Percentiles rank a stretch among this genome's conserved stretches.
phyloP scores from a whole-genome alignment of 495 filamentous ascomycete species.

The Xylaria nigripes region DNA sequence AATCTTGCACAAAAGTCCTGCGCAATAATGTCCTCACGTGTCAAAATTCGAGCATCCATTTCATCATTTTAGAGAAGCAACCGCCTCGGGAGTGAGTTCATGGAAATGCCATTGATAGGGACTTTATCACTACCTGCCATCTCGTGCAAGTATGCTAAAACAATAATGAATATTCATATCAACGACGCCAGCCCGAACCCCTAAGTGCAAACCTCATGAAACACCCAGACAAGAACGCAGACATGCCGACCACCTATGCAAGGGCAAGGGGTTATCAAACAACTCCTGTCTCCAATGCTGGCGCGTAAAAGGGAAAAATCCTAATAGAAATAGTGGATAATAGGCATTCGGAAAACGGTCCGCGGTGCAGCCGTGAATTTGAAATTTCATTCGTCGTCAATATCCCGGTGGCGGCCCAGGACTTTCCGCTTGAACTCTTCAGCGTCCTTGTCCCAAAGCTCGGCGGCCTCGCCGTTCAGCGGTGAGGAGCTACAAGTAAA shows the following conservation, averaged over 20 bases:
- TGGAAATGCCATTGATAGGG: constrained; percentile 5
- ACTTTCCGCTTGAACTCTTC: constrained; percentile 76
- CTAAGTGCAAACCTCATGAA: constrained; percentile 2
- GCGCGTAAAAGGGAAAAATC: constrained; percentile 2
- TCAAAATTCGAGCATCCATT: not conserved
- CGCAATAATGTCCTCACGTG: not conserved
- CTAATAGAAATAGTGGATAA: constrained; percentile 9
- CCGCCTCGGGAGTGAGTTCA: not conserved
- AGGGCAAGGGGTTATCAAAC: constrained; percentile 13
- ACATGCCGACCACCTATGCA: constrained; percentile 8
- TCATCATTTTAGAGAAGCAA: not conserved
- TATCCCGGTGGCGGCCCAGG: constrained; percentile 45
- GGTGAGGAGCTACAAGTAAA: constrained; percentile 64
- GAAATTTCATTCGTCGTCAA: constrained; percentile 45
- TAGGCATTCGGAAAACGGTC: not conserved
- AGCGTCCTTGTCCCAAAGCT: constrained; percentile 88
- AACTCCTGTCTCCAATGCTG: constrained; percentile 35
- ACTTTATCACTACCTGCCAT: not conserved
- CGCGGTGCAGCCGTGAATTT: constrained; percentile 6
- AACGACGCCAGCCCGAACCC: not conserved
- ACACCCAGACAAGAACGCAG: not conserved
- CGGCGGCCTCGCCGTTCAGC: constrained; percentile 90
- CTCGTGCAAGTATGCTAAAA: constrained; percentile 2
- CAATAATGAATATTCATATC: constrained; percentile 1
- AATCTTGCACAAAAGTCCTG: not conserved